A percentile compares a stretch with the other conserved stretches of the same genome.
These are phyloP conservation scores for Calonectria multiphialidica DNA, from an alignment of 2,329 filamentous ascomycete genomes.

Conservation along the genomic window DNA sequence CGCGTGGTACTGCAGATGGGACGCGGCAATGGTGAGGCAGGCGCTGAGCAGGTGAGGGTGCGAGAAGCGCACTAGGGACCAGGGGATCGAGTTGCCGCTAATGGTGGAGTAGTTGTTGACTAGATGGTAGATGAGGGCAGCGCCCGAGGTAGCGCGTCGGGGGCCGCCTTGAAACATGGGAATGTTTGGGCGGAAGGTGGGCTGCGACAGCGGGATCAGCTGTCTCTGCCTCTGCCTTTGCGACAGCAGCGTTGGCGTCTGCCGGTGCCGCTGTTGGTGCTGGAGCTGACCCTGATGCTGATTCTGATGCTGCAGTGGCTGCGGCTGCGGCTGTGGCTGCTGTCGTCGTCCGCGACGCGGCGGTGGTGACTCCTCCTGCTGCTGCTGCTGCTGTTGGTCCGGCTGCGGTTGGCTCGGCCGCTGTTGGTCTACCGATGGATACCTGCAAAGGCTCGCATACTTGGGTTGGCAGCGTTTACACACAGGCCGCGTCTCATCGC, in stretches of 20 bases:
- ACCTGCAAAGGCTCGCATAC: background rate
- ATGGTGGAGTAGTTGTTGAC: slow-evolving; percentile 6
- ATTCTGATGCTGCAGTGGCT: background rate
- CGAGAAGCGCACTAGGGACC: background rate
- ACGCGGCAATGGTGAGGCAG: slow-evolving; percentile 8
- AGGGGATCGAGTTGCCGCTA: background rate
- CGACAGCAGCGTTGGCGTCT: background rate
- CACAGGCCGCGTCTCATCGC: background rate
- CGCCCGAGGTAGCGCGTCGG: background rate
- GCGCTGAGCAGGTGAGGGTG: background rate
- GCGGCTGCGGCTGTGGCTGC: background rate
- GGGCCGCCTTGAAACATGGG: background rate
- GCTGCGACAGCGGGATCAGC: slow-evolving; percentile 2
- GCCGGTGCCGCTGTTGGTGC: background rate
- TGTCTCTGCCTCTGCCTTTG: background rate
- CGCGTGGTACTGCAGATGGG: slow-evolving; percentile 9
- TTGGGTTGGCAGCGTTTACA: background rate
- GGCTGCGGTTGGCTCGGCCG: background rate
- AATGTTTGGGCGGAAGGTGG: background rate
- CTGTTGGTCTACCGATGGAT: background rate
- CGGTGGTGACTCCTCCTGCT: background rate
- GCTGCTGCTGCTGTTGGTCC: background rate
- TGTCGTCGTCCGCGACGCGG: background rate
- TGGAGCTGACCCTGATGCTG: background rate
- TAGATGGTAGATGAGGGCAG: background rate